These are phyloP conservation scores for Phoma herbarum DNA, from an alignment of 2,329 filamentous ascomycete species.

Conservation along the genomic window DNA sequence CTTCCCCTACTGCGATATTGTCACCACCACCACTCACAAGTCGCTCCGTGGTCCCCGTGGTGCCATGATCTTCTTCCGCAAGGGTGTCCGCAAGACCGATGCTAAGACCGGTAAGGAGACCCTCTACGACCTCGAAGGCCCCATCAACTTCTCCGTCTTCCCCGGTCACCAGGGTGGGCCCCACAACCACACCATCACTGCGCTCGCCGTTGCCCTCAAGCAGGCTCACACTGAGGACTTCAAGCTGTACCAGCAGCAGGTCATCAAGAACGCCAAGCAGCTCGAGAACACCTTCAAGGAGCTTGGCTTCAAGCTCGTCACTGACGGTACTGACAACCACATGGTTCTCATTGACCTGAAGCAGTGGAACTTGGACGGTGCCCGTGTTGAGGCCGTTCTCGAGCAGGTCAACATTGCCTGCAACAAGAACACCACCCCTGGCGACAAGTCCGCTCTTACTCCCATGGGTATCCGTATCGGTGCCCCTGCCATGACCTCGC, in stretches of 20 bases:
- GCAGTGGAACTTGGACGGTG: slow-evolving; percentile 85
- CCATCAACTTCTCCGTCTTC: slow-evolving; percentile 97
- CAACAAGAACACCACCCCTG: slow-evolving; percentile 99
- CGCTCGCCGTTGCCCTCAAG: slow-evolving; percentile 91
- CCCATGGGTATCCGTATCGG: slow-evolving; percentile 94
- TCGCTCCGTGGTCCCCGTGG: slow-evolving; percentile 92
- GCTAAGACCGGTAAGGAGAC: slow-evolving; percentile 86
- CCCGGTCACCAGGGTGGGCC: slow-evolving; percentile 97
- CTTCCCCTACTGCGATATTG: slow-evolving; percentile 89
- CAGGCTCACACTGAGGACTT: slow-evolving; percentile 92
- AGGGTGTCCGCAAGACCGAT: slow-evolving; percentile 83
- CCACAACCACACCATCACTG: slow-evolving; percentile 99
- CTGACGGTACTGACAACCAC: slow-evolving; percentile 96
- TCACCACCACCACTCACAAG: slow-evolving; percentile 98
- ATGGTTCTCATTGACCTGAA: slow-evolving; percentile 93
- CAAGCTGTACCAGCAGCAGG: slow-evolving; percentile 88
- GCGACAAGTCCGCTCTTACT: slow-evolving; percentile 90
- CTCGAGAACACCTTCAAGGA: slow-evolving; percentile 73
- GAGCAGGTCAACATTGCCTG: slow-evolving; percentile 95
- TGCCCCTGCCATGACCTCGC: slow-evolving; percentile 96
- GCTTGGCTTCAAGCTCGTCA: slow-evolving; percentile 87
- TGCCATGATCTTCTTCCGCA: slow-evolving; percentile 98
- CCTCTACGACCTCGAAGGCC: slow-evolving; percentile 87
- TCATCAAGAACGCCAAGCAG: slow-evolving; percentile 89
- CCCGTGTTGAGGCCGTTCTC: slow-evolving; percentile 86